These are phyloP conservation scores for Chrysanthemum seticuspe DNA, from an alignment of 129 eudicot species.

Conservation along the genomic window DNA sequence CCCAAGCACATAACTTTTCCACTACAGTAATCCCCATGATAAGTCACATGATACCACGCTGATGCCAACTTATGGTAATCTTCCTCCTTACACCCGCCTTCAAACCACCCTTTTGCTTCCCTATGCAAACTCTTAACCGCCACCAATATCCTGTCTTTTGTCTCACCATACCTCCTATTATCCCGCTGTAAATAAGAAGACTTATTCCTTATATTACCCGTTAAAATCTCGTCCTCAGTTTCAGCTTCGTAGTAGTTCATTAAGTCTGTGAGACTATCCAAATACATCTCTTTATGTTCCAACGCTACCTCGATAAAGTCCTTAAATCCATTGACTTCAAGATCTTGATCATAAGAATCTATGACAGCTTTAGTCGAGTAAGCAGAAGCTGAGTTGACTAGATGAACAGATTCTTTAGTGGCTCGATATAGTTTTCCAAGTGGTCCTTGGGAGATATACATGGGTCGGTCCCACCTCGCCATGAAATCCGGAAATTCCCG, in stretches of 20 bases:
- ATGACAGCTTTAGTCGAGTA: slow-evolving; percentile 30
- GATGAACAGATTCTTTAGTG: slow-evolving; percentile 35
- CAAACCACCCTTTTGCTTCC: slow-evolving; percentile 79
- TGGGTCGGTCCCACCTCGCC: slow-evolving; percentile 79
- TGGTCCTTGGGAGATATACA: slow-evolving; percentile 65
- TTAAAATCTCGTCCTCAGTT: slow-evolving; percentile 74
- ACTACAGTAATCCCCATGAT: slow-evolving; percentile 50
- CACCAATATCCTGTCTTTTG: slow-evolving; percentile 70
- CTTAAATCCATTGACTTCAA: slow-evolving; percentile 56
- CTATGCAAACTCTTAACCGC: slow-evolving; percentile 60
- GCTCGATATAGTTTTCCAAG: slow-evolving; percentile 87
- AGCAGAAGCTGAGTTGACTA: slow-evolving; percentile 22
- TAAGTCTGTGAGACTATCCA: slow-evolving; percentile 54
- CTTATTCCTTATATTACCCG: slow-evolving; percentile 62
- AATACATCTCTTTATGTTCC: slow-evolving; percentile 63
- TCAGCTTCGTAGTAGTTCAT: slow-evolving; percentile 66
- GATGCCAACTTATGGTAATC: slow-evolving; percentile 65
- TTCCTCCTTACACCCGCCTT: slow-evolving; percentile 36
- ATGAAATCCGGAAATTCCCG: slow-evolving; percentile 85
- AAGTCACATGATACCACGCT: slow-evolving; percentile 90
- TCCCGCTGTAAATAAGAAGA: slow-evolving; percentile 67
- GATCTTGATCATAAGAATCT: slow-evolving; percentile 64
- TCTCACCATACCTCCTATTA: slow-evolving; percentile 70
- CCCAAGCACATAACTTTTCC: slow-evolving; percentile 60
- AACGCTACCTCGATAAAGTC: slow-evolving; percentile 49